Conservation (phyloP, 2,329 filamentous ascomycete genomes). For the Lecanosticta acicola region DNA sequence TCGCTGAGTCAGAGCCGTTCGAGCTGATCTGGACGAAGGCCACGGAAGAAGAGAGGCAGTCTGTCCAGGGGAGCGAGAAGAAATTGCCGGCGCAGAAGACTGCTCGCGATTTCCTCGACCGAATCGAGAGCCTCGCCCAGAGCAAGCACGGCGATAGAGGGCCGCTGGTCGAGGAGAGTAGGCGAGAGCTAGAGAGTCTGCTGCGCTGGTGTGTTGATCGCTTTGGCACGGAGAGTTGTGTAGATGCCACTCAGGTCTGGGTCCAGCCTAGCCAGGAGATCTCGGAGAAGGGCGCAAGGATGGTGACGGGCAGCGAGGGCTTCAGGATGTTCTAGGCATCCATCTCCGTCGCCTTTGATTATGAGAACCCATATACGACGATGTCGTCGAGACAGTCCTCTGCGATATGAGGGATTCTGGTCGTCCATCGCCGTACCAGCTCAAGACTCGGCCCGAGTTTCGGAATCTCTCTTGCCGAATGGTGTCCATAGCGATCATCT, state of each 20-base stretch:
- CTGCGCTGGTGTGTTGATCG: conserved; percentile 42
- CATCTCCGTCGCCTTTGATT: too few relatives aligned
- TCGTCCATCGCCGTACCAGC: too few relatives aligned
- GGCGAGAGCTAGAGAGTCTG: conserved; percentile 38
- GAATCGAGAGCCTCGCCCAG: conserved; percentile 3
- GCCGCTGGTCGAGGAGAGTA: conserved; percentile 33
- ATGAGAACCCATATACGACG: too few relatives aligned
- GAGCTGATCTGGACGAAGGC: conserved; percentile 32
- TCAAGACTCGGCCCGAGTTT: too few relatives aligned
- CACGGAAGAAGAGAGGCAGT: conserved; percentile 21
- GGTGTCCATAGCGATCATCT: neutral
- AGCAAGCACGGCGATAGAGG: neutral
- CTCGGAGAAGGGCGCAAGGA: conserved; percentile 38
- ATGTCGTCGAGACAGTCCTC: too few relatives aligned
- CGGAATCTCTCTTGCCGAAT: too few relatives aligned
- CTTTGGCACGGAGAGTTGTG: conserved; percentile 40
- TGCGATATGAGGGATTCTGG: too few relatives aligned
- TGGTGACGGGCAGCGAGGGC: conserved; percentile 43
- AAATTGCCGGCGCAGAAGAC: conserved; percentile 10
- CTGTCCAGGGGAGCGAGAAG: conserved; percentile 32
- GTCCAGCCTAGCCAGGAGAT: conserved; percentile 39
- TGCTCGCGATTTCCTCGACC: conserved; percentile 12
- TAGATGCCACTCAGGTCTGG: conserved; percentile 43
- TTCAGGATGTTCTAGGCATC: conserved; percentile 42
- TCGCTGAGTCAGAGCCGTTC: conserved; percentile 35